Percentiles rank a stretch among this genome's conserved stretches.
These are phyloP conservation scores for Solanum hybrid DNA, from an alignment of 305 asterid species.

Conservation along the genomic window DNA sequence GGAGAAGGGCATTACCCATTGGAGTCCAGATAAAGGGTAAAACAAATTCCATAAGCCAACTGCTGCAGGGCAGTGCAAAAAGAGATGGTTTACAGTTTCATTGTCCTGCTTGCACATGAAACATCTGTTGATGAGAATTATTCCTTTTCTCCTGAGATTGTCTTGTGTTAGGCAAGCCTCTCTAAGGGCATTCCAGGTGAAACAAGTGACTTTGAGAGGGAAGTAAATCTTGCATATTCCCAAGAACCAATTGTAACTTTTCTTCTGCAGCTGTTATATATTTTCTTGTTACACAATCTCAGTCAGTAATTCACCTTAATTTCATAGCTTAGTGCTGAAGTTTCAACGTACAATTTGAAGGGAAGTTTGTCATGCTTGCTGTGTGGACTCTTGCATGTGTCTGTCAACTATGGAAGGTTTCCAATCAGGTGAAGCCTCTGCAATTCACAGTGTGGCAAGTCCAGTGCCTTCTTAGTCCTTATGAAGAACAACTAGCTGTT, in stretches of 20 bases:
- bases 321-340: not conserved
- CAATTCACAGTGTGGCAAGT: constrained; percentile 64
- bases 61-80: not conserved
- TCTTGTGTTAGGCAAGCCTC: not conserved
- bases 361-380: not conserved
- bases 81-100: not conserved
- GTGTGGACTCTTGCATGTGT: not conserved
- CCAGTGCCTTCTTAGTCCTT: constrained; percentile 48
- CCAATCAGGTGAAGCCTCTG: constrained; percentile 25
- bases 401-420: not conserved
- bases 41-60: not conserved
- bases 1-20: not conserved
- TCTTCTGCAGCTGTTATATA: not conserved
- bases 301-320: not conserved
- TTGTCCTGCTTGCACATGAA: not conserved
- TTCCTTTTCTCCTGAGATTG: not conserved
- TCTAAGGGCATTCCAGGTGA: not conserved
- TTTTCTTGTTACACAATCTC: not conserved
- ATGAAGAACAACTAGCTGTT: constrained; percentile 27
- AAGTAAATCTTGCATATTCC: not conserved
- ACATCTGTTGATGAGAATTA: not conserved
- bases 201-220: not conserved
- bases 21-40: not conserved
- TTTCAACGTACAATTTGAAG: not conserved
- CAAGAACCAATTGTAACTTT: not conserved